These are phyloP conservation scores for Lyophyllum atratum DNA, from an alignment of 768 basidiomycete species.

Conservation along the genomic window DNA sequence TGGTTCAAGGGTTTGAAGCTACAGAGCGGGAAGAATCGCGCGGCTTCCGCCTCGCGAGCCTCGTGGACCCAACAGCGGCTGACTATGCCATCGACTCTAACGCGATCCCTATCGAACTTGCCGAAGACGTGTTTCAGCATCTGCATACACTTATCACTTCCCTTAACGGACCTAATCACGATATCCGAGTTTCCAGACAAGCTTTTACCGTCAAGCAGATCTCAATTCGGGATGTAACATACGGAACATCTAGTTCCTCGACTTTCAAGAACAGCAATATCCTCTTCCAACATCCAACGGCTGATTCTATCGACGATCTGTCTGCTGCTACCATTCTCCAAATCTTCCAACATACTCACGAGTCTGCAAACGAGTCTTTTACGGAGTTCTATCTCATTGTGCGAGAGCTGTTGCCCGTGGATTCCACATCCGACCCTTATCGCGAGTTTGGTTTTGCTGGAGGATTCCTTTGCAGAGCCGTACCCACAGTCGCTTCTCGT, in stretches of 20 bases:
- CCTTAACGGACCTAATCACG: not conserved
- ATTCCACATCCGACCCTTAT: not conserved
- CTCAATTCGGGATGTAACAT: not conserved
- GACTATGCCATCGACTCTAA: conserved; percentile 5
- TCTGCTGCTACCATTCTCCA: not conserved
- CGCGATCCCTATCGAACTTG: not conserved
- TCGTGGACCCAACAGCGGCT: conserved; percentile 2
- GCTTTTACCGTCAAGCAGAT: conserved; percentile 3
- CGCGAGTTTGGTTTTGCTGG: conserved; percentile 2
- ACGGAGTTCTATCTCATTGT: not conserved
- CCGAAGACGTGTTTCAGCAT: not conserved
- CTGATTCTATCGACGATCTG: not conserved
- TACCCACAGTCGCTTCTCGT: not conserved
- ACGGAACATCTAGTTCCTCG: conserved; percentile 4
- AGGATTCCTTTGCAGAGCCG: not conserved
- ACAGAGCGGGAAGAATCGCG: conserved; percentile 7
- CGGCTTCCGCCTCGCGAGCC: conserved; percentile 6
- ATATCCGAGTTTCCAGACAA: not conserved
- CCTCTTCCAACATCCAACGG: not conserved
- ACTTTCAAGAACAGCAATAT: conserved; percentile 8
- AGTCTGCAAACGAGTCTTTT: not conserved
- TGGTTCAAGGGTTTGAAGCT: conserved; percentile 1
- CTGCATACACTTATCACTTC: not conserved
- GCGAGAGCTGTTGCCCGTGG: not conserved
- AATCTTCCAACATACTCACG: conserved; percentile 3